phyloP scores from a whole-genome alignment of 192 early-diverging fungal species.

The Coemansia sp. region DNA sequence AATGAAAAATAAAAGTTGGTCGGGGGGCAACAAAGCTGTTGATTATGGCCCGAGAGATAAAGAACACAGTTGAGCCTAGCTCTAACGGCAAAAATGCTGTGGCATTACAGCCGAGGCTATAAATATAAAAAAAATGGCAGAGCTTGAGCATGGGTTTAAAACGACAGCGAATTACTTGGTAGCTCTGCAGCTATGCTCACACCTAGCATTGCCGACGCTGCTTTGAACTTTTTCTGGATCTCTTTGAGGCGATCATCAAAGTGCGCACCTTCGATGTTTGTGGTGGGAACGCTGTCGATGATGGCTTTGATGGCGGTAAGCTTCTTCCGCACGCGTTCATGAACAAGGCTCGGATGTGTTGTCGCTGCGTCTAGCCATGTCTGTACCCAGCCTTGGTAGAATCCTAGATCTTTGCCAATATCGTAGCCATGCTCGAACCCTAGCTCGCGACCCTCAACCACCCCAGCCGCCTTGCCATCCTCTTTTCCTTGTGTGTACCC shows the following conservation, averaged over 20 bases:
- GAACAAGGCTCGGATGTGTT: constrained; percentile 25
- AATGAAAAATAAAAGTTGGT: neutral
- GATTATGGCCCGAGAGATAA: neutral
- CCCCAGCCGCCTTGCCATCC: constrained; percentile 28
- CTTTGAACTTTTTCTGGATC: constrained; percentile 45
- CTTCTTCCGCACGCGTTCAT: constrained; percentile 31
- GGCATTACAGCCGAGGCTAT: neutral
- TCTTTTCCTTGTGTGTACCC: constrained; percentile 35
- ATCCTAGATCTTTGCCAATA: constrained; percentile 49
- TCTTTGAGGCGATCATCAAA: constrained; percentile 33
- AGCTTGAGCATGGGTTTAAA: constrained; percentile 7
- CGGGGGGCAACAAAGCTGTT: neutral
- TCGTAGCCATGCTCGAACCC: constrained; percentile 42
- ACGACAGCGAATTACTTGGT: constrained; percentile 32
- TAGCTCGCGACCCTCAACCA: constrained; percentile 45
- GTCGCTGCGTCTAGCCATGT: constrained; percentile 32
- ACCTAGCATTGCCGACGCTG: constrained; percentile 41
- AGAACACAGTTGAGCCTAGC: no score
- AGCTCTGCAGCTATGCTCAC: constrained; percentile 32
- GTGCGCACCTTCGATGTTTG: constrained; percentile 40
- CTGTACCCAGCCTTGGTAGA: constrained; percentile 51
- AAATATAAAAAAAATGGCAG: neutral
- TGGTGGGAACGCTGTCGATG: constrained; percentile 19
- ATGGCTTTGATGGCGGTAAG: constrained; percentile 27
- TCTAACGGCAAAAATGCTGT: no score